Conservation (phyloP, 2,329 filamentous ascomycete species). For the Neonectria faginata region DNA sequence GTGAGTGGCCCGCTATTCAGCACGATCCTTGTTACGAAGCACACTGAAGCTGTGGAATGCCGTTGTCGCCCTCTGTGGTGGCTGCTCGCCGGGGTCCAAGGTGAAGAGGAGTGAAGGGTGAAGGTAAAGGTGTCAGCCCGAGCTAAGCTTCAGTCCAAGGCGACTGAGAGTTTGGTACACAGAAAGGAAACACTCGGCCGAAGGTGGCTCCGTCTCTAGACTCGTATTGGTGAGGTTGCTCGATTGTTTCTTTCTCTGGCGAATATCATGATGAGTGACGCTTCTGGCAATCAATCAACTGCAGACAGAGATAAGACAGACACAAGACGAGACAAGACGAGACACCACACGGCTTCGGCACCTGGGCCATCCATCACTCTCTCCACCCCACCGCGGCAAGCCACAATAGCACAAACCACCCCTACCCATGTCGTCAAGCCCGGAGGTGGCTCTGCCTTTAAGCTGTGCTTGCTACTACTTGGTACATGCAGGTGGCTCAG, state of each 20-base stretch:
- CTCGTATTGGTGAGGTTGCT: neutral
- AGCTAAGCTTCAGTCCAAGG: neutral
- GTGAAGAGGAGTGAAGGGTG: neutral
- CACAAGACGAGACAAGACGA: constrained; percentile 5
- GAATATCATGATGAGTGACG: constrained; percentile 3
- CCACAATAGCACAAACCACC: constrained; percentile 12
- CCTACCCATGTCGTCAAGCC: constrained; percentile 16
- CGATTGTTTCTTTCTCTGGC: neutral
- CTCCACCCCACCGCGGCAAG: constrained; percentile 19
- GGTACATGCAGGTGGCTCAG: neutral
- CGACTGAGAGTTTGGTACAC: neutral
- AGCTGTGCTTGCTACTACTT: neutral
- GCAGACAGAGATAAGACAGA: constrained; percentile 17
- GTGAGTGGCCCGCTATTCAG: neutral
- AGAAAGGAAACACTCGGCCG: constrained; percentile 1
- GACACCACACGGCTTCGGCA: constrained; percentile 15
- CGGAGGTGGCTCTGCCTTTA: constrained; percentile 12
- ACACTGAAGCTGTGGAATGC: constrained; percentile 1
- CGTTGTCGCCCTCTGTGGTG: constrained; percentile 13
- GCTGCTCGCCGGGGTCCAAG: constrained; percentile 9
- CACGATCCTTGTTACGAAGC: neutral
- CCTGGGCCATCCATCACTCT: constrained; percentile 9
- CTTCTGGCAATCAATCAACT: neutral
- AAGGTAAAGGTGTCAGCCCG: neutral
- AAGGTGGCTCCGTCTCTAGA: neutral